Conservation (phyloP, 2,329 filamentous ascomycete genomes). For the Fusarium odoratissimum region DNA sequence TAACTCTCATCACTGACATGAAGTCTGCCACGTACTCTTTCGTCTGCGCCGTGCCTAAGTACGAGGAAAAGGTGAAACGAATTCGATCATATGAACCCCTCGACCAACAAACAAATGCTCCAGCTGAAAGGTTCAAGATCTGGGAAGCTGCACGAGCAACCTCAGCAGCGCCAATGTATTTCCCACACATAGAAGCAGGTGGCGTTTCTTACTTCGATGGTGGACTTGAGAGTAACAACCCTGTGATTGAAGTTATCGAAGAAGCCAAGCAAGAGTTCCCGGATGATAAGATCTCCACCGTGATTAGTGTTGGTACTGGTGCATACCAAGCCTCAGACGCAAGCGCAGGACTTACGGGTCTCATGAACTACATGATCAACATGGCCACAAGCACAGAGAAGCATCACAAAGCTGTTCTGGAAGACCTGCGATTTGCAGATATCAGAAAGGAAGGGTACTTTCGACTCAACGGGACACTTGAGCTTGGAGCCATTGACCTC, state of each 20-base stretch:
- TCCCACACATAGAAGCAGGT: not conserved
- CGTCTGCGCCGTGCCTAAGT: not conserved
- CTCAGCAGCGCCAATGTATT: not conserved
- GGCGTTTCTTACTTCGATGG: not conserved
- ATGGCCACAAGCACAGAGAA: conserved; percentile 1
- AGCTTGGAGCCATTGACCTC: not conserved
- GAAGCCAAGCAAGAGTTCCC: not conserved
- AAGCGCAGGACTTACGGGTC: not conserved
- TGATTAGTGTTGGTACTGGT: not conserved
- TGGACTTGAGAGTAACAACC: not conserved
- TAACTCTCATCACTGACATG: not conserved
- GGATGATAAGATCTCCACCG: not conserved
- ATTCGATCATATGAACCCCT: not conserved
- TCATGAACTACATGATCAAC: conserved; percentile 1
- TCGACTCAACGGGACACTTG: not conserved
- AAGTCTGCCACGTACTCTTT: not conserved
- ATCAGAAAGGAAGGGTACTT: not conserved
- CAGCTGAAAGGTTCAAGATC: not conserved
- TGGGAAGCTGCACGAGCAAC: conserved; percentile 2
- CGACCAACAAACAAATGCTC: not conserved
- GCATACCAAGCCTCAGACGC: not conserved
- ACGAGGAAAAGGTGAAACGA: not conserved
- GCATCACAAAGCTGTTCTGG: not conserved
- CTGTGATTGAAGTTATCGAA: not conserved
- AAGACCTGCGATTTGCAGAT: not conserved